These are phyloP conservation scores for Vitis hybrid DNA, from an alignment of 177 flowering plant genomes.

Conservation along the genomic window DNA sequence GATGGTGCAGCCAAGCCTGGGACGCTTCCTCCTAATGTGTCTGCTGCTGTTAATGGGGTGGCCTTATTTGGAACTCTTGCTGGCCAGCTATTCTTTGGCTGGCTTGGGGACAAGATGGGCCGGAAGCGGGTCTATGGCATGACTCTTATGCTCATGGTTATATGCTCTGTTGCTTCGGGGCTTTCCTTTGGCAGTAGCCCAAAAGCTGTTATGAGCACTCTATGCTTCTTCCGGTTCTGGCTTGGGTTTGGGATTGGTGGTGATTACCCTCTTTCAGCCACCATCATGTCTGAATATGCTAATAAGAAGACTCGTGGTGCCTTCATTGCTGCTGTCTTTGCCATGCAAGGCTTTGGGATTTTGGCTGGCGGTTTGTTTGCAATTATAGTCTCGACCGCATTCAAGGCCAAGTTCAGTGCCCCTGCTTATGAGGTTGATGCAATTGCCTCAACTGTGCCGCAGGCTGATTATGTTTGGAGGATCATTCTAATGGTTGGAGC, in stretches of 20 bases:
- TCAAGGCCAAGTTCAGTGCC: conserved; percentile 31
- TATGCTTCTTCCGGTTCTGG: conserved; percentile 71
- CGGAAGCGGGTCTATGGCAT: conserved; percentile 55
- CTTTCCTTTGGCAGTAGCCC: conserved; percentile 48
- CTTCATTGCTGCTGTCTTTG: conserved; percentile 59
- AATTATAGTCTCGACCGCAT: conserved; percentile 33
- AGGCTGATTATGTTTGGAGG: conserved; percentile 58
- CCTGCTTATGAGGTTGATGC: conserved; percentile 42
- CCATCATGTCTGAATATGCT: conserved; percentile 65
- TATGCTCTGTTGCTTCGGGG: conserved; percentile 54
- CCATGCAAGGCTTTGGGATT: conserved; percentile 68
- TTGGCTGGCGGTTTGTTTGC: conserved; percentile 53
- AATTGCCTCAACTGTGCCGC: conserved; percentile 36
- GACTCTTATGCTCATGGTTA: conserved; percentile 54
- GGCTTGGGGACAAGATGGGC: conserved; percentile 67
- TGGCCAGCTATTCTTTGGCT: conserved; percentile 65
- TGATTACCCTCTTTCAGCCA: conserved; percentile 62
- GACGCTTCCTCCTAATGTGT: conserved; percentile 49
- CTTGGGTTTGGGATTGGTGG: conserved; percentile 67
- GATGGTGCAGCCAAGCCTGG: conserved; percentile 52
- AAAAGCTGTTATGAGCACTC: conserved; percentile 49
- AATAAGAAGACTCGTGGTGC: conserved; percentile 69
- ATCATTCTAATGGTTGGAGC: conserved; percentile 58
- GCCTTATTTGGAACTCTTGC: conserved; percentile 54
- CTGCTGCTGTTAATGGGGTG: conserved; percentile 61